Base-by-base conservation (phyloP, 805 yeast species). In the Kregervanrija fluxuum region DNA sequence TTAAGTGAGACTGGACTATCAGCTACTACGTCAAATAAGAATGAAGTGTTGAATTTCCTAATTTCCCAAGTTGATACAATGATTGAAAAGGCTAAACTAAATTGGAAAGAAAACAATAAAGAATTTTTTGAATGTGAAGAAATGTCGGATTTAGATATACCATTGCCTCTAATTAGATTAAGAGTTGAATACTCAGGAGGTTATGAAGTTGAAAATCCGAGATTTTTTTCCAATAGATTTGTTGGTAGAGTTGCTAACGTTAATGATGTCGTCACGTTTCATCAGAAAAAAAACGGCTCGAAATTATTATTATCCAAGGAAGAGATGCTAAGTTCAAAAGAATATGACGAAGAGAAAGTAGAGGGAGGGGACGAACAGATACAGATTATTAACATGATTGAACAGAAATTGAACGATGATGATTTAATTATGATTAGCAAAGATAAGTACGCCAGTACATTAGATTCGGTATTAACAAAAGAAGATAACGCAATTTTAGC, bases 111-210 rank as follows among this genome's bases (percentile, higher is more conserved):
- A 5, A 47, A 49, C n/a, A 62, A 64, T 38, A 41, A 30, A 5
- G 61, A 53, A 4, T 54, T 54, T 4, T 54, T 59, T 13, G 61
- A 60, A 5, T 44, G 44, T n/a, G 55, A 47, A 1, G 43, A 49
- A 55, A 65, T 49, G 11, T 58, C 54, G 0, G 73, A 67, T 1
- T 48, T 54, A 0, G 62, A 66, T n/a, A 56, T 71, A n/a, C 93
- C 95, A 0, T 64, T 90, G 15, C 99, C 99, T 0, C 67, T 93
- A 40, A 69, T 93, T 4, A 67, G 99, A 39, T 61, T 93, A 13
- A 69, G 89, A 33, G 96, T 90, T 0, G 97, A 93, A 53, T 91
- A 91, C 54, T 71, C 86, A 16, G 96, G 95, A 1, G 95, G 90
- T 4, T 91, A 77, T 56, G 96, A 89, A 53, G 88, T 93, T 13